Conservation (phyloP, 1,139 yeast species). For the Geotrichum macrosporum region DNA sequence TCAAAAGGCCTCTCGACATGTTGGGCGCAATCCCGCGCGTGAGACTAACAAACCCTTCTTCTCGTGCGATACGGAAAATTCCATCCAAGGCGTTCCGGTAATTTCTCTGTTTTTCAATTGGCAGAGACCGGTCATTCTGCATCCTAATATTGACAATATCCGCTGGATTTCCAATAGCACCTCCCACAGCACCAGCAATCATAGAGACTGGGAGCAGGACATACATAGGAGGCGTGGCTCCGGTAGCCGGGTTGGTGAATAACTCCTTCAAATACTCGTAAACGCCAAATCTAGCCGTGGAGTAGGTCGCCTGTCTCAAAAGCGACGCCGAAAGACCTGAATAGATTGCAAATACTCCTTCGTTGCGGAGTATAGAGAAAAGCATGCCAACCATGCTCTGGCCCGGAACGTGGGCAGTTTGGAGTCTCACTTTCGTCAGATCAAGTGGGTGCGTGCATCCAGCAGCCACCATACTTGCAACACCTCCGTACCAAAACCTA, state of each 20-base stretch:
- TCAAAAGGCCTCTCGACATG: conserved; percentile 71
- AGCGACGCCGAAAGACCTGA: conserved; percentile 79
- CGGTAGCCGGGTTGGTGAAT: conserved; percentile 22
- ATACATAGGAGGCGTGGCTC: conserved; percentile 44
- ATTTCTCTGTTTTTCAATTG: conserved; percentile 61
- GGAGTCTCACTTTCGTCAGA: conserved; percentile 78
- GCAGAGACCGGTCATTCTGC: conserved; percentile 81
- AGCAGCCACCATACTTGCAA: conserved; percentile 43
- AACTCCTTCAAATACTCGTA: conserved; percentile 68
- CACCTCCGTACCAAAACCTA: conserved; percentile 57
- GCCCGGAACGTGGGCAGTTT: conserved; percentile 57
- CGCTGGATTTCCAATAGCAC: conserved; percentile 81
- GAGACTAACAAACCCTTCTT: conserved; percentile 59
- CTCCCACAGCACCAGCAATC: conserved; percentile 81
- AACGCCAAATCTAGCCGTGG: conserved; percentile 79
- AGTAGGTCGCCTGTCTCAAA: conserved; percentile 81
- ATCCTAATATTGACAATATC: conserved; percentile 85
- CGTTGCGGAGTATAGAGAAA: conserved; percentile 53
- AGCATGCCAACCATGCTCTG: conserved; percentile 61
- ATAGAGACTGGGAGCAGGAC: conserved; percentile 70
- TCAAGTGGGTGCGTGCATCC: conserved; percentile 62
- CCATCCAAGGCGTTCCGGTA: conserved; percentile 81
- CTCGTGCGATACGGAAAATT: conserved; percentile 51
- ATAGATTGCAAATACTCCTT: conserved; percentile 66
- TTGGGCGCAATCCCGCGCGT: conserved; percentile 78